phyloP scores from a whole-genome alignment of 148 eudicot species.

The Drosera capensis region DNA sequence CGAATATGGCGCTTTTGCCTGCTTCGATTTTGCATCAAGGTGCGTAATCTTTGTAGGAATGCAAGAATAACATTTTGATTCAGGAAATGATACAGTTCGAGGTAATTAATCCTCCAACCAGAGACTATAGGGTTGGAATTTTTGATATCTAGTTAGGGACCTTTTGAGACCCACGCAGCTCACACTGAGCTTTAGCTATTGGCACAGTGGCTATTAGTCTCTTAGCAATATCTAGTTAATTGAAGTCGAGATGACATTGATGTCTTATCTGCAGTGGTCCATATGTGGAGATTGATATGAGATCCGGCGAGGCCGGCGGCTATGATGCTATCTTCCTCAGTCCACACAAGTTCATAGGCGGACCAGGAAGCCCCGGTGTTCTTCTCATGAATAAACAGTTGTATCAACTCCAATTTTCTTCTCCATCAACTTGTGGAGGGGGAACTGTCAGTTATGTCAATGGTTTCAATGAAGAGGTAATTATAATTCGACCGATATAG shows the following conservation, averaged over 20 bases:
- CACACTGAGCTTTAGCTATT: too few species aligned
- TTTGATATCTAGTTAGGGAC: too few species aligned
- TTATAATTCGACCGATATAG: neutral
- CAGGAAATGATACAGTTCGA: too few species aligned
- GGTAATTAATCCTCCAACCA: too few species aligned
- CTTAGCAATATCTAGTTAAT: too few species aligned
- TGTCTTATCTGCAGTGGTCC: conserved; percentile 16
- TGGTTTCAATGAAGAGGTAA: conserved; percentile 24
- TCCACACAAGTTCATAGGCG: conserved; percentile 37
- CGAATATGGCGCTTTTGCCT: conserved; percentile 33
- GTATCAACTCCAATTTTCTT: conserved; percentile 17
- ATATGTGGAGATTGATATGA: conserved; percentile 32
- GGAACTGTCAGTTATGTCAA: conserved; percentile 34
- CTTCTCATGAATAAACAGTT: conserved; percentile 28
- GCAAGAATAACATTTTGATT: too few species aligned
- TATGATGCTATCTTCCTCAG: conserved; percentile 35
- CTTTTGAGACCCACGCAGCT: too few species aligned
- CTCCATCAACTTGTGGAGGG: conserved; percentile 35
- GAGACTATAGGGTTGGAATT: too few species aligned
- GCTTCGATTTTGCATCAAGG: conserved; percentile 47
- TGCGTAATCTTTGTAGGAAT: neutral
- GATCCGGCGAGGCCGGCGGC: conserved; percentile 31
- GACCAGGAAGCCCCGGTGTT: conserved; percentile 34
- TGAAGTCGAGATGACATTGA: too few species aligned
- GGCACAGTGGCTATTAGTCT: too few species aligned